Percentiles rank a stretch among this genome's conserved stretches.
Evolutionary conservation across 1,284 basidiomycete species (phyloP).

Genomic region (Megacollybia platyphylla): DNA sequence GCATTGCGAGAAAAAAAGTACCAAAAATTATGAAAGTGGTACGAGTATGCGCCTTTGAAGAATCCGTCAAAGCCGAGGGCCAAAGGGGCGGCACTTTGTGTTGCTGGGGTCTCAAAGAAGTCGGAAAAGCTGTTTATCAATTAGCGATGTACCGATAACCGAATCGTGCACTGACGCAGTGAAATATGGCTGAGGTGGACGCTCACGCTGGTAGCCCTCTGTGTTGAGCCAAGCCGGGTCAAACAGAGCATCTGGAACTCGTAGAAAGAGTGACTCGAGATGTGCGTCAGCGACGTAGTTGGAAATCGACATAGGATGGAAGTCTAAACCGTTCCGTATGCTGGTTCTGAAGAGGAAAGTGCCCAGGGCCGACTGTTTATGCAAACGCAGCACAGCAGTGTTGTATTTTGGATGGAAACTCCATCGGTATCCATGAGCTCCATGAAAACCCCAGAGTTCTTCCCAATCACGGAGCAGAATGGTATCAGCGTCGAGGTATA

Average conservation of each 20-base stretch:
- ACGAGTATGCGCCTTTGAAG: constrained; percentile 73
- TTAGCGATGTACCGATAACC: not conserved
- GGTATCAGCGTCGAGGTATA: constrained; percentile 74
- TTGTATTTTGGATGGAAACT: constrained; percentile 65
- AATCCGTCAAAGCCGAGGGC: constrained; percentile 70
- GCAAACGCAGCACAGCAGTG: constrained; percentile 65
- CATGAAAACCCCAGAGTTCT: constrained; percentile 72
- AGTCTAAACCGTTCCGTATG: constrained; percentile 64
- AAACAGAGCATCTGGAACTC: constrained; percentile 67
- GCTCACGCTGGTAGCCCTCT: constrained; percentile 64
- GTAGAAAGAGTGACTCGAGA: constrained; percentile 49
- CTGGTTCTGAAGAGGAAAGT: constrained; percentile 70
- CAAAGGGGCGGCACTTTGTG: constrained; percentile 52
- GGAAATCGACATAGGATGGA: constrained; percentile 71
- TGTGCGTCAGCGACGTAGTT: constrained; percentile 59
- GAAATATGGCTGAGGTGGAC: constrained; percentile 72
- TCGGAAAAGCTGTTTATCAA: constrained; percentile 37
- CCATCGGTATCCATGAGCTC: constrained; percentile 74
- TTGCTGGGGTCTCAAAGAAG: constrained; percentile 61
- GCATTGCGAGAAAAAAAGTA: constrained; percentile 13
- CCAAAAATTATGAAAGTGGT: constrained; percentile 77
- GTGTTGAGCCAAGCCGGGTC: constrained; percentile 75
- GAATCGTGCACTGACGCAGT: constrained; percentile 35
- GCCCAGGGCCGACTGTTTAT: constrained; percentile 59
- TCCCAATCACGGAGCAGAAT: constrained; percentile 73